Base-by-base conservation (phyloP, 106 monocot species). In the Dendrobium chrysotoxum region DNA sequence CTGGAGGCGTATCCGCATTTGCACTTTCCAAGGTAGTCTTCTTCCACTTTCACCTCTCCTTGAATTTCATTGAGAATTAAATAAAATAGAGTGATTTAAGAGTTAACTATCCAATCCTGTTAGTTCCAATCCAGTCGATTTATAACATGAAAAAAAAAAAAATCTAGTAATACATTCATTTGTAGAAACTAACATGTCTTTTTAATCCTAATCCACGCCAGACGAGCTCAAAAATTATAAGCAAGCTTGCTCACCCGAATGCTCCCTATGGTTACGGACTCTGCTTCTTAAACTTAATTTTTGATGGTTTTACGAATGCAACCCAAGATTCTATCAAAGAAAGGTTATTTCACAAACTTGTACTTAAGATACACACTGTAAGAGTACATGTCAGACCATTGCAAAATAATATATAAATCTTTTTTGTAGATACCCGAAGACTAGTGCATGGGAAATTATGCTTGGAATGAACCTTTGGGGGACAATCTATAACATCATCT, bases 381-480 rank as follows among this genome's bases (percentile, higher is more conserved):
- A 50, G 50, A 11, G 13, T 50, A 13, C 50, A 50, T 50, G 15
- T 1, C 46, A 7, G 46, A 46, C 7, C 39, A 75, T 75, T 41
- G 7, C 74, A 18, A 75, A 71, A 71, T 50, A 15, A 50, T 50
- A 13, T 13, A 50, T 13, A 50, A 44, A 15, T 13, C 0, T 42
- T 4, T 70, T 4, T 70, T 31, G 57, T 82, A 97, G 96, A 85
- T 91, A 93, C 46, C 98, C 94, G 21, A 93, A 95, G 83, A 95
- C 98, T 0, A 88, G 85, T 58, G 92, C 98, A 11, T 99, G 98
- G 98, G 95, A 95, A 72, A 95, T 99, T 54, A 99, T 99, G 98
- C 86, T 99, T 26, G 98, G 98, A 28, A 99, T 99, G 98, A 99
- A 99, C 79, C 86, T 99, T 1, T 99, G 98, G 95, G 98, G 95